These are phyloP conservation scores for Myxozyma vanderwaltii DNA, from an alignment of 805 yeast genomes.

Conservation along the genomic window DNA sequence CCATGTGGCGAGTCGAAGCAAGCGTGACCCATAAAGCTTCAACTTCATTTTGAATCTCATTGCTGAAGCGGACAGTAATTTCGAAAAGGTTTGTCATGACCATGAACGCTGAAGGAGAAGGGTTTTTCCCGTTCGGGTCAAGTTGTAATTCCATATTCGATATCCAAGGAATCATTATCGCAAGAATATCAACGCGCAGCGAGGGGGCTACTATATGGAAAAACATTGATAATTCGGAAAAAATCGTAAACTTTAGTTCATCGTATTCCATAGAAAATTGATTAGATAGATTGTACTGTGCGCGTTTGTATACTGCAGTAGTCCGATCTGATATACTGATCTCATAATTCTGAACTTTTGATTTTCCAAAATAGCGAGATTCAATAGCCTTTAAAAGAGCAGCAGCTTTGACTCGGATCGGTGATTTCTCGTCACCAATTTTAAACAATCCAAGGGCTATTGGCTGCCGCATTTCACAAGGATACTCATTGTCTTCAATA, in stretches of 20 bases:
- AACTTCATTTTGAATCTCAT: slow-evolving; percentile 77
- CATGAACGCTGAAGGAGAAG: slow-evolving; percentile 55
- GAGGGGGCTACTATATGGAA: slow-evolving; percentile 62
- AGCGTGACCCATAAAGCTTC: slow-evolving; percentile 95
- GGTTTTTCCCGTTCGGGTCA: slow-evolving; percentile 49
- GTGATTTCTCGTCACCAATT: slow-evolving; percentile 69
- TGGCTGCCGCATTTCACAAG: slow-evolving; percentile 62
- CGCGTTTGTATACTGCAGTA: slow-evolving; percentile 82
- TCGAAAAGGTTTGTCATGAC: slow-evolving; percentile 79
- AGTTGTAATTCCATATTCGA: slow-evolving; percentile 69
- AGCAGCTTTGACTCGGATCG: slow-evolving; percentile 72
- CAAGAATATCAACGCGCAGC: slow-evolving; percentile 74
- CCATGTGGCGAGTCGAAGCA: slow-evolving; percentile 69
- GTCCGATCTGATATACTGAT: slow-evolving; percentile 76
- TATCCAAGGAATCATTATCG: slow-evolving; percentile 90
- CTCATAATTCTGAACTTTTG: slow-evolving; percentile 58
- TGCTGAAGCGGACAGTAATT: slow-evolving; percentile 76
- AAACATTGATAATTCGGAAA: slow-evolving; percentile 71
- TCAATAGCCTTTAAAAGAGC: slow-evolving; percentile 71
- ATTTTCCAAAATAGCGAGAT: slow-evolving; percentile 55
- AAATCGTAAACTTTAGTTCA: slow-evolving; percentile 60
- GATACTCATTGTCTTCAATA: slow-evolving; percentile 51
- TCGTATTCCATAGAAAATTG: slow-evolving; percentile 64
- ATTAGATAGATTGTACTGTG: slow-evolving; percentile 75
- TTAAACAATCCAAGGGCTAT: slow-evolving; percentile 77